A percentile compares a stretch with the other conserved stretches of the same genome.
phyloP scores from a whole-genome alignment of 2,329 filamentous ascomycete genomes.

The Arthrobotrys pseudoclavata region DNA sequence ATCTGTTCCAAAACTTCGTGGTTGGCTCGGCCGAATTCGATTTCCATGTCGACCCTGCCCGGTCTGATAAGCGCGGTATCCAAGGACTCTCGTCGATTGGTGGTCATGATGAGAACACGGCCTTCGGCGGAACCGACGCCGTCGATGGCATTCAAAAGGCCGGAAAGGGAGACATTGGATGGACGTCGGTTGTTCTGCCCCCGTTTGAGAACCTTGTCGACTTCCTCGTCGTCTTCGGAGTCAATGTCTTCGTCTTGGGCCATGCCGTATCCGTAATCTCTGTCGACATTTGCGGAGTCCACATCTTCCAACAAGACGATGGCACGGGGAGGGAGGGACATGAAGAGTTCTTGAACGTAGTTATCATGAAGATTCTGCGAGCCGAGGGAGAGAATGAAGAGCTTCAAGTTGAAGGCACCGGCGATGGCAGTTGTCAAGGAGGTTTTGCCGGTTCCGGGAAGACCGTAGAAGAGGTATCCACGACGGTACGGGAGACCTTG shows the following conservation, averaged over 20 bases:
- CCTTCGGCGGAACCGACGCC: conserved; percentile 79
- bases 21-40: conserved; percentile 71
- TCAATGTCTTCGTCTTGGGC: conserved; percentile 60
- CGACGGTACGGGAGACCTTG: conserved; percentile 87
- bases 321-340: conserved; percentile 77
- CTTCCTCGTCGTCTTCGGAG: conserved; percentile 64
- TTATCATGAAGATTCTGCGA: conserved; percentile 74
- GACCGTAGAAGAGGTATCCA: conserved; percentile 85
- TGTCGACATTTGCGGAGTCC: conserved; percentile 71
- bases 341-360: conserved; percentile 75
- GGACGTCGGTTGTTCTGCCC: conserved; percentile 63
- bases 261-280: conserved; percentile 61
- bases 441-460: conserved; percentile 84
- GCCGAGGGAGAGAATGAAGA: conserved; percentile 77
- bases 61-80: conserved; percentile 76
- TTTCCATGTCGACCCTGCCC: conserved; percentile 76
- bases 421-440: conserved; percentile 79
- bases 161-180: conserved; percentile 74
- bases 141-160: conserved; percentile 78
- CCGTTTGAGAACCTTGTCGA: conserved; percentile 65
- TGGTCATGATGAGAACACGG: conserved; percentile 80
- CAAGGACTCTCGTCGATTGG: conserved; percentile 76
- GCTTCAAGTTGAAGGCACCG: conserved; percentile 77
- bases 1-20: conserved; percentile 66
- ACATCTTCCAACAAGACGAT: conserved; percentile 83